Base-by-base conservation (phyloP, 2,329 filamentous ascomycete species). In the Colletotrichum caudatum region DNA sequence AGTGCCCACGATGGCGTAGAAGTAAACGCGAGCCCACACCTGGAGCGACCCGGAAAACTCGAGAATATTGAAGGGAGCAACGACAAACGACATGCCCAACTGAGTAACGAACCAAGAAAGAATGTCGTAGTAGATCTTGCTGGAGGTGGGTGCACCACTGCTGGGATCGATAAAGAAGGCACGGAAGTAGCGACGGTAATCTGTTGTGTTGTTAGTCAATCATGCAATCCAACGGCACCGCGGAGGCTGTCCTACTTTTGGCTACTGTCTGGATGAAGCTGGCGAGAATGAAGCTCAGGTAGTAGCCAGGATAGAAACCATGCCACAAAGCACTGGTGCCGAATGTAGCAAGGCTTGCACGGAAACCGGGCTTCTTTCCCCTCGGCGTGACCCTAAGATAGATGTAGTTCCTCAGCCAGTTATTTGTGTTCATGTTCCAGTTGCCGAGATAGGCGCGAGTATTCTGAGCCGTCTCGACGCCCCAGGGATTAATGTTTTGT, bases 391-490 rank as follows among this genome's bases (percentile, higher is more conserved):
- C 96, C 33, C 96, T 91, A 59, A 99, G 87, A 79, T 98, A 99
- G 76, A 99, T 88, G 79, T 98, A 99, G 81, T 98, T 97, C 58
- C 95, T 90, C 73, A 99, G 85, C 96, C 96, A 99, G 77, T 94
- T 90, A 81, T 98, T 99, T 16, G 96, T 99, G 82, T 98, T 98
- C 84, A 98, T 97, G 81, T 99, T 99, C 96, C 96, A 99, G 77
- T 90, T 93, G 60, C 92, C 95, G 3, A 99, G 87, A 77, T 96
- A 98, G 1, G 90, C 94, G 65, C 95, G 91, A n/a, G 93, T 93
- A 80, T 98, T 99, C 82, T 98, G 95, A 1, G 95, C 96, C 0
- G 90, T 87, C 83, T 99, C 96, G 37, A 99, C 93, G 2, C 89
- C 90, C 87, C 91, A 92, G 0, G 96, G 93, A 75, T 93, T 91